A percentile compares a stretch with the other conserved stretches of the same genome.
These are phyloP conservation scores for Globisporangium canariense DNA, from an alignment of 352 stramenopile species.

Conservation along the genomic window DNA sequence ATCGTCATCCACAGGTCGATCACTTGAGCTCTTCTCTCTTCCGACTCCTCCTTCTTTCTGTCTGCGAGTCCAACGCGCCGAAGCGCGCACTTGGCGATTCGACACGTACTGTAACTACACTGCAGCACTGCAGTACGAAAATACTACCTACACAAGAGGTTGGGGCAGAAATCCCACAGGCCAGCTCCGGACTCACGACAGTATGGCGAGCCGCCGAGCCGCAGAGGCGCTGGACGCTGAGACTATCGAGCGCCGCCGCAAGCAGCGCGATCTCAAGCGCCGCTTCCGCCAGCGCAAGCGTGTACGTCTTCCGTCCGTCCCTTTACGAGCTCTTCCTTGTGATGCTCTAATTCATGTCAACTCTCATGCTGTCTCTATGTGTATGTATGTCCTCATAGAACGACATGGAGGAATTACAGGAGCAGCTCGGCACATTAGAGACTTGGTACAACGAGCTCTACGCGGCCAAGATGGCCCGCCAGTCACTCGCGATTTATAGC, in stretches of 20 bases:
- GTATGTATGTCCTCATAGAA: constrained; percentile 1
- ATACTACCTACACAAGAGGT: too few relatives aligned
- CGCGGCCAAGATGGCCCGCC: constrained; percentile 1
- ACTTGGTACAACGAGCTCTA: constrained; percentile 10
- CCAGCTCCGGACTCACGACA: neutral
- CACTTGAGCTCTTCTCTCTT: too few relatives aligned
- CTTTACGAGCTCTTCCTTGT: too few relatives aligned
- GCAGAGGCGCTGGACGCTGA: neutral
- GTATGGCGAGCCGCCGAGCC: neutral
- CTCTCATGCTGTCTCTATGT: neutral
- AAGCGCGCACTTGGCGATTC: neutral
- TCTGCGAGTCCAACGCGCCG: too few relatives aligned
- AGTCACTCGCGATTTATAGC: neutral
- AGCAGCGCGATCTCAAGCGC: constrained; percentile 19
- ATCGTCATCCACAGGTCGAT: too few relatives aligned
- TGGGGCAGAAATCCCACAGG: too few relatives aligned
- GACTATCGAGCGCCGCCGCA: constrained; percentile 12
- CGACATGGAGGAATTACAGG: constrained; percentile 3
- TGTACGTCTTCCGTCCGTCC: neutral
- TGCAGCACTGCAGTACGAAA: neutral
- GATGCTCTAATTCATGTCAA: neutral
- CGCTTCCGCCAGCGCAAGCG: constrained; percentile 16
- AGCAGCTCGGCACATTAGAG: constrained; percentile 6
- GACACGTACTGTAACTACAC: too few relatives aligned
- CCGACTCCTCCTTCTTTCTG: too few relatives aligned